Percentiles rank a stretch among this genome's conserved stretches.
Evolutionary conservation across 306 rosid genomes (phyloP).

Genomic region (Sphenostylis stenocarpa): DNA sequence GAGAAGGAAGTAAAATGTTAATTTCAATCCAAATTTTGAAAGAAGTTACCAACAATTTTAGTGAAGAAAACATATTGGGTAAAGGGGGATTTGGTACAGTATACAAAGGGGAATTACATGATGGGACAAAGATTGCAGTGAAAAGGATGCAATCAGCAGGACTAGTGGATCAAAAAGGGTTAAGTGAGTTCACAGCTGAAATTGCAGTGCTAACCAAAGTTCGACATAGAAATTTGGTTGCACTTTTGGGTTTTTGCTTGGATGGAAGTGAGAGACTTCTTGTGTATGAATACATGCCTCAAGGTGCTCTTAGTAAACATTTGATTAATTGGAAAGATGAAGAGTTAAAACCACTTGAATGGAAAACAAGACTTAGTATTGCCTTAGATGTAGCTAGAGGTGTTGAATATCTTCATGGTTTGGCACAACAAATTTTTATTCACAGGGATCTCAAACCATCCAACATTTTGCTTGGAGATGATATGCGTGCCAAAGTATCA

Average conservation of each 20-base stretch:
- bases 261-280: slow-evolving; percentile 87
- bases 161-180: slow-evolving; percentile 60
- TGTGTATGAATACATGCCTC: slow-evolving; percentile 90
- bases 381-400: slow-evolving; percentile 96
- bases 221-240: slow-evolving; percentile 82
- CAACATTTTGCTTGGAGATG: slow-evolving; percentile 89
- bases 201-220: slow-evolving; percentile 85
- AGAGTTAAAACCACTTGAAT: slow-evolving; percentile 69
- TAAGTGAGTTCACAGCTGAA: slow-evolving; percentile 75
- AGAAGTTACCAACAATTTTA: slow-evolving; percentile 70
- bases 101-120: slow-evolving; percentile 82
- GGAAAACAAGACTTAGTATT: slow-evolving; percentile 75
- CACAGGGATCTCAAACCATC: slow-evolving; percentile 97
- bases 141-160: slow-evolving; percentile 87
- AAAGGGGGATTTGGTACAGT: slow-evolving; percentile 88
- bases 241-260: slow-evolving; percentile 88
- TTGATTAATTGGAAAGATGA: slow-evolving; percentile 60
- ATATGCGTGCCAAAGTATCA: slow-evolving; percentile 84
- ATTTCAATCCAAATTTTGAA: slow-evolving; percentile 73
- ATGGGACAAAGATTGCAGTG: slow-evolving; percentile 91
- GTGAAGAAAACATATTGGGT: slow-evolving; percentile 64
- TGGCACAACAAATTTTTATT: slow-evolving; percentile 81
- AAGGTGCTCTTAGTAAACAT: slow-evolving; percentile 67
- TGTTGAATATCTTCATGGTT: slow-evolving; percentile 80
- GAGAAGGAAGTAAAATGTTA: slow-evolving; percentile 62